These are phyloP conservation scores for Pistacia integerrima DNA, from an alignment of 345 rosid species.

Conservation along the genomic window DNA sequence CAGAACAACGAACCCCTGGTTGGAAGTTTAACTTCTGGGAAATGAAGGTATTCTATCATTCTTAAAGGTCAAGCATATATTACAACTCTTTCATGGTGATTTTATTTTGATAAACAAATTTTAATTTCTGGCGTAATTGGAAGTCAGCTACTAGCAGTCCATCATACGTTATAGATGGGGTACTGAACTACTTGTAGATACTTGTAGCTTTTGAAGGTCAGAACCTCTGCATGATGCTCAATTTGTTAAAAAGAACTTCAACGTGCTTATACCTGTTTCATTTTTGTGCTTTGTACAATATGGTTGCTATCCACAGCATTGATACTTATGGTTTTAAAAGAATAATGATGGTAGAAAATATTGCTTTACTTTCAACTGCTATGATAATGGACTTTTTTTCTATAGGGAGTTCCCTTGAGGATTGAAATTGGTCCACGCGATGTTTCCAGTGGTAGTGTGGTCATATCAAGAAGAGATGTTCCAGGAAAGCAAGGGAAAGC, in stretches of 20 bases:
- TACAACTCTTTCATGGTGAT: background rate
- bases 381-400: slow-evolving; percentile 21
- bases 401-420: slow-evolving; percentile 81
- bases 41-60: slow-evolving; percentile 67
- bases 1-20: slow-evolving; percentile 82
- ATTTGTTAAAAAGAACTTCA: background rate
- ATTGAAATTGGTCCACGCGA: slow-evolving; percentile 97
- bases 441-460: slow-evolving; percentile 77
- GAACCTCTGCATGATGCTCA: background rate
- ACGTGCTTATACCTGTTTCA: background rate
- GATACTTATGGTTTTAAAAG: background rate
- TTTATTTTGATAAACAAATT: background rate
- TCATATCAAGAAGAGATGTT: slow-evolving; percentile 84
- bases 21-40: slow-evolving; percentile 99
- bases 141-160: background rate
- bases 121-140: background rate
- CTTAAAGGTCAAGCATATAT: background rate
- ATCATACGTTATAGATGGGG: background rate
- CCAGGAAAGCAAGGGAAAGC: slow-evolving; percentile 93
- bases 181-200: background rate
- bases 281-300: background rate
- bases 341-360: background rate
- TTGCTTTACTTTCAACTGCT: background rate
- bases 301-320: background rate
- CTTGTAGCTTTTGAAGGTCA: background rate